Base-by-base conservation (phyloP, 495 filamentous ascomycete genomes). In the Tuber indicum region DNA sequence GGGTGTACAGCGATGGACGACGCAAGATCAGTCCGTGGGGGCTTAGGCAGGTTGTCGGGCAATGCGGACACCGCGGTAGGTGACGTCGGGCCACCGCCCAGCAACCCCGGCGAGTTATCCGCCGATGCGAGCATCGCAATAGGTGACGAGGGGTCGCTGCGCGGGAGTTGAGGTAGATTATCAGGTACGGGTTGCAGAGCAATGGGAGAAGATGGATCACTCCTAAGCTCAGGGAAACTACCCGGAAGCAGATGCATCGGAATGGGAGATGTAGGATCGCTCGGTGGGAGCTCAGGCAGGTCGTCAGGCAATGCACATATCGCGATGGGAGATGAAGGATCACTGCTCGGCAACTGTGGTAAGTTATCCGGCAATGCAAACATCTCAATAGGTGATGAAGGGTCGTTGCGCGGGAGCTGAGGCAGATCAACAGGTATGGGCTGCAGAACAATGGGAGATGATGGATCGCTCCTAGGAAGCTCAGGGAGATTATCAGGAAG, bases 131-230 rank as follows among this genome's bases (percentile, higher is more conserved):
- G n/a, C 32, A 70, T 45, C 23, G 43, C 72, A 44, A 41, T 80
- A 26, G 78, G 78, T 49, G 81, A 75, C 26, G 52, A 75, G 21
- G 73, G 73, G 19, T 58, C 70, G 41, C 81, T 80, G 36, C 43
- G 36, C 47, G 81, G 76, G 39, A 80, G 23, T 32, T 82, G 73
- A 21, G 77, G 75, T 58, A 78, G 52, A 45, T 79, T 36, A 19
- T 74, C 58, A 14, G 72, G 47, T 32, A 75, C 17, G 0, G 36
- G 47, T 41, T 39, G 39, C 23, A 71, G 47, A 21, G 43, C 58
- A 45, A 41, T 12, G 41, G 76, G 72, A 17, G 69, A 78, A 41
- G 46, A 32, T 23, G 72, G 16, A 32, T 72, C 46, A 12, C 36
- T 70, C 42, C 23, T 17, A 16, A 41, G 23, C 32, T 7, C 49